Percentiles rank a stretch among this genome's conserved stretches.
These are phyloP conservation scores for Didymellaceae sp. DNA, from an alignment of 2,329 filamentous ascomycete genomes.

Conservation along the genomic window DNA sequence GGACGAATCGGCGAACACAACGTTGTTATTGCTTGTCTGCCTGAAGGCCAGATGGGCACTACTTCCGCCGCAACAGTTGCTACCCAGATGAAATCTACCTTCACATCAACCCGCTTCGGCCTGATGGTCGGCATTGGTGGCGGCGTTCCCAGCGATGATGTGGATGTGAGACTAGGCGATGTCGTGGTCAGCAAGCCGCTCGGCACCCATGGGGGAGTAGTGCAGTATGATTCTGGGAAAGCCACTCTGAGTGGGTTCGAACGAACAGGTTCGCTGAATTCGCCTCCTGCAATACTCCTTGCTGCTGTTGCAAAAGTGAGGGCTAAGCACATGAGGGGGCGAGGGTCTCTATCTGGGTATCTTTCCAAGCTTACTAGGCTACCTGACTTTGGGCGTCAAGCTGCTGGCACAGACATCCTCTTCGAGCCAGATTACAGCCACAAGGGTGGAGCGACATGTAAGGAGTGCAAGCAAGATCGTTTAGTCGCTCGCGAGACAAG, in stretches of 20 bases:
- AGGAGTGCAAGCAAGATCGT: slow-evolving; percentile 3
- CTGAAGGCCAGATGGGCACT: slow-evolving; percentile 30
- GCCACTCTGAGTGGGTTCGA: slow-evolving; percentile 1
- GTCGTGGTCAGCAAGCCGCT: slow-evolving; percentile 8
- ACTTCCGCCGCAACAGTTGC: slow-evolving; percentile 38
- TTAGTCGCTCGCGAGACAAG: background rate
- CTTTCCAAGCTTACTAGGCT: slow-evolving; percentile 2
- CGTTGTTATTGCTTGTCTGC: slow-evolving; percentile 1
- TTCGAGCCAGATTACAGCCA: slow-evolving; percentile 6
- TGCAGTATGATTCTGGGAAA: slow-evolving; percentile 16
- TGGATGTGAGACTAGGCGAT: slow-evolving; percentile 6
- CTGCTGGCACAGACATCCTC: background rate
- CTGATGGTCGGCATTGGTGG: slow-evolving; percentile 14
- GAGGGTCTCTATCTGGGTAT: background rate
- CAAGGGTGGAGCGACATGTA: background rate
- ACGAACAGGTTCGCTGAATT: slow-evolving; percentile 11
- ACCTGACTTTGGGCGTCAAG: background rate
- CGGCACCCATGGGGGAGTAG: slow-evolving; percentile 5
- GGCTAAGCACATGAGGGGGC: slow-evolving; percentile 2
- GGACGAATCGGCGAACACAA: slow-evolving; percentile 8
- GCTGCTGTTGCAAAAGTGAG: slow-evolving; percentile 13
- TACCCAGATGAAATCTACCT: slow-evolving; percentile 36
- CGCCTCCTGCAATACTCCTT: slow-evolving; percentile 17
- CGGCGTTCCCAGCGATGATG: slow-evolving; percentile 3
- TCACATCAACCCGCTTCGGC: slow-evolving; percentile 29